Base-by-base conservation (phyloP, 352 stramenopile genomes). In the Phytopythium helicoides region DNA sequence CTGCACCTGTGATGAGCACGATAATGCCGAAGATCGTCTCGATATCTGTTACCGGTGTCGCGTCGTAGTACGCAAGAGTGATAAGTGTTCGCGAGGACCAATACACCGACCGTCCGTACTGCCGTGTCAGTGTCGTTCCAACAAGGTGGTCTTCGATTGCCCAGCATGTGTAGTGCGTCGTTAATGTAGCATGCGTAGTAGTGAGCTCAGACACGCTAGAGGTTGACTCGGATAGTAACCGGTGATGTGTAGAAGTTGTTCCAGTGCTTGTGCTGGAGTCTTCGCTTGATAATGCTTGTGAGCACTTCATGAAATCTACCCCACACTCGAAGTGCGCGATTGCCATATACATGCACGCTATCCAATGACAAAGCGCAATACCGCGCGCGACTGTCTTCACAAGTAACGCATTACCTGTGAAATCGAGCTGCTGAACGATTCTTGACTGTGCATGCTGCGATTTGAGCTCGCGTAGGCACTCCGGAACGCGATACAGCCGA, bases 261-360 rank as follows among this genome's bases (percentile, higher is more conserved):
- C 16, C 37, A 16, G 18, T 15, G 6, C 31, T 42, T 14, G 16
- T 16, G 3, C 3, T 41, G 15, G 38, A 12, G 15, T n/a, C 38
- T 12, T 37, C 28, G 36, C 49, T 31, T 6, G 38, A 23, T 0
- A 41, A 28, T 0, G 63, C 74, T 10, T 78, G 77, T 0, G 56
- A 60, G 44, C 82, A 92, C 14, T 71, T 49, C 36, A 61, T 45
- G n/a, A 86, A 77, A 18, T 81, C 59, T 5, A 87, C 56, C 8
- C 79, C 82, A 53, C 82, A 92, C 47, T 92, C 66, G 18, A 86
- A 39, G 46, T 92, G 73, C 1, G 79, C 79, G 6, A 90, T 54
- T 3, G 73, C 22, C 71, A 92, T 79, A 60, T 92, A 92, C 0
- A 56, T 61, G 42, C 79, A 89, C 6, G 77, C 80, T 22, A 84